Evolutionary conservation across 2,329 filamentous ascomycete genomes (phyloP).

Genomic region (Alternaria infectoria): DNA sequence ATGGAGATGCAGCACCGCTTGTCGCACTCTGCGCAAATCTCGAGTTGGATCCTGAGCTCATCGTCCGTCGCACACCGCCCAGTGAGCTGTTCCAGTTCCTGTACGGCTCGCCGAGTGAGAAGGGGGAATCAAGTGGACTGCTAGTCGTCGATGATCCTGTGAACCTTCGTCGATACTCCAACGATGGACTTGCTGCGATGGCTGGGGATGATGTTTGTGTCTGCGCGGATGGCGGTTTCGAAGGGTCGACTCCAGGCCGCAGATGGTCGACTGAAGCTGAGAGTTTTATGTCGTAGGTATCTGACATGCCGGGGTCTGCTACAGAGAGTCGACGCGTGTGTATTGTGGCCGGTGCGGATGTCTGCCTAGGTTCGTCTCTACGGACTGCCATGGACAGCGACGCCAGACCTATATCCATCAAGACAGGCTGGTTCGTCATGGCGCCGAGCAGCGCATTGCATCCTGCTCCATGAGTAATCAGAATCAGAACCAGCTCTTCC

Average conservation of each 20-base stretch:
- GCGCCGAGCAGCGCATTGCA: conserved; percentile 95
- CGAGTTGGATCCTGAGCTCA: conserved; percentile 39
- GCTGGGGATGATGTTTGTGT: conserved; percentile 40
- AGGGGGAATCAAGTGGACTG: conserved; percentile 39
- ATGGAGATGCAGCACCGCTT: conserved; percentile 30
- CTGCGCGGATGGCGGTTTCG: conserved; percentile 25
- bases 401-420: conserved; percentile 88
- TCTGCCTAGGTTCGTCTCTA: conserved; percentile 34
- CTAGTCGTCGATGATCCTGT: conserved; percentile 27
- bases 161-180: conserved; percentile 29
- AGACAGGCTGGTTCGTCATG: conserved; percentile 86
- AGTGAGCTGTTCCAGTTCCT: conserved; percentile 46
- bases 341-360: conserved; percentile 24
- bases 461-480: conserved; percentile 93
- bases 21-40: conserved; percentile 24
- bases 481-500: conserved; percentile 76
- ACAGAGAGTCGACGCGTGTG: conserved; percentile 49
- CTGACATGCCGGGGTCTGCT: conserved; percentile 54
- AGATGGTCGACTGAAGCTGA: conserved; percentile 79
- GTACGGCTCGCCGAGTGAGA: conserved; percentile 38
- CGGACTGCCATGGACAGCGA: conserved; percentile 82
- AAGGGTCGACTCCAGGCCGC: conserved; percentile 57
- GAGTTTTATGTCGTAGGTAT: conserved; percentile 75
- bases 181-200: conserved; percentile 33
- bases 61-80: conserved; percentile 50